These are phyloP conservation scores for Solanum tarapatanum DNA, from an alignment of 257 asterid genomes.

Conservation along the genomic window DNA sequence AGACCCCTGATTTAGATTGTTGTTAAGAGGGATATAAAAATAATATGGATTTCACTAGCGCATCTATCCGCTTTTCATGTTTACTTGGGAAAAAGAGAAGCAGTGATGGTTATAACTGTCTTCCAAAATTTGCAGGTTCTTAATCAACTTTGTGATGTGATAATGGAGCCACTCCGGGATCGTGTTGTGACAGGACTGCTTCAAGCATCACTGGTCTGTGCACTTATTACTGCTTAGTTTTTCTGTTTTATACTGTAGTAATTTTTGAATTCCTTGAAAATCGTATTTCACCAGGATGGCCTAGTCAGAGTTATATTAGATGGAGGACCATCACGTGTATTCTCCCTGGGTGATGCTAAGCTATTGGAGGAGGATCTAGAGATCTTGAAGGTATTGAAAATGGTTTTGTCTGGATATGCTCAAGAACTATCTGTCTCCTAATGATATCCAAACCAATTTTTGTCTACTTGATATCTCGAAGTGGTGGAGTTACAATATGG, in stretches of 20 bases:
- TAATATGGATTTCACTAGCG: not conserved
- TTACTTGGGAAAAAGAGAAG: not conserved
- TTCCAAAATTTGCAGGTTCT: conserved; percentile 52
- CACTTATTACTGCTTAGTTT: not conserved
- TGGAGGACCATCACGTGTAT: conserved; percentile 81
- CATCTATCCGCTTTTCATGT: not conserved
- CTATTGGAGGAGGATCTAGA: conserved; percentile 84
- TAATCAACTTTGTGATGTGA: conserved; percentile 72
- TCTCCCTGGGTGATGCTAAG: conserved; percentile 66
- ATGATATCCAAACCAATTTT: not conserved
- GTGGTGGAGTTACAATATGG: not conserved
- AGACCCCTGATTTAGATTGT: not conserved
- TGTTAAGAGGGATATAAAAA: not conserved
- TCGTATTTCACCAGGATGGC: conserved; percentile 54
- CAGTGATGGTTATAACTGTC: not conserved
- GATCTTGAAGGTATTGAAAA: conserved; percentile 56
- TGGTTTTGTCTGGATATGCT: not conserved
- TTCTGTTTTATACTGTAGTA: not conserved
- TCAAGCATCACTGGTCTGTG: conserved; percentile 85
- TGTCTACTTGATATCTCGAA: not conserved
- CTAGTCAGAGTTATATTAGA: conserved; percentile 75
- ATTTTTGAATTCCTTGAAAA: not conserved
- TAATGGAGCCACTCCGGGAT: conserved; percentile 88
- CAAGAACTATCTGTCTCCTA: not conserved
- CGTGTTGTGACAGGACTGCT: conserved; percentile 94